Base-by-base conservation (phyloP, 768 basidiomycete genomes). In the Kwoniella heveanensis region DNA sequence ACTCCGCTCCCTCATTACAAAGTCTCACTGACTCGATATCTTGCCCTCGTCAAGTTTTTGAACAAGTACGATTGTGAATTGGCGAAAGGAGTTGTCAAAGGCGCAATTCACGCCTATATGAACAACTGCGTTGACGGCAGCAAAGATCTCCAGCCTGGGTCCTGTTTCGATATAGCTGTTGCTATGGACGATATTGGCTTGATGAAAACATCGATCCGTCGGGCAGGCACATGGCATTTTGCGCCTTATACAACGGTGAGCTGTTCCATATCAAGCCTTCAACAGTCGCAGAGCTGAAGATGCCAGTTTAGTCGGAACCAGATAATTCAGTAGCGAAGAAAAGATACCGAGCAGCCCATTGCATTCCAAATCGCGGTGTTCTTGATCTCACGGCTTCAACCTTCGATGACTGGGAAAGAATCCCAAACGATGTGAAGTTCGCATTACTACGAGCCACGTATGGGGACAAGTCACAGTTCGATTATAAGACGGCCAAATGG, bases 391-490 rank as follows among this genome's bases (percentile, higher is more conserved):
- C 10, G 6, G 25, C 26, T 12, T 10, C 9, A 8, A 5, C 26
- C 6, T 54, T 54, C 13, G 52, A 54, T 2, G 12, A 26, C 13
- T 54, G 29, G 27, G 32, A 32, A 30, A 5, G 8, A 9, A 54
- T 54, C 9, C 52, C 52, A 5, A 27, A 54, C 21, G 52, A 54
- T 9, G 6, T 17, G 17, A 54, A 54, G 29, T 54, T 54, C 27
- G 52, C 52, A 2, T 32, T 54, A 19, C 52, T 54, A 19, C 52
- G 52, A 29, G 52, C 52, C 4, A 30, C 2, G 9, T 17, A 44
- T 9, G 10, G 19, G 19, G 39, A 17, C 3, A 9, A 7, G 39
- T 3, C 39, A 44, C 15, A 3, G 10, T 19, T 44, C 39, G 17
- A 44, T 19, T 19, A 44, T 9, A 8, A 19, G 15, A 44, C 39